phyloP scores from a whole-genome alignment of 2,329 filamentous ascomycete species.

The Curvularia eragrostidis region DNA sequence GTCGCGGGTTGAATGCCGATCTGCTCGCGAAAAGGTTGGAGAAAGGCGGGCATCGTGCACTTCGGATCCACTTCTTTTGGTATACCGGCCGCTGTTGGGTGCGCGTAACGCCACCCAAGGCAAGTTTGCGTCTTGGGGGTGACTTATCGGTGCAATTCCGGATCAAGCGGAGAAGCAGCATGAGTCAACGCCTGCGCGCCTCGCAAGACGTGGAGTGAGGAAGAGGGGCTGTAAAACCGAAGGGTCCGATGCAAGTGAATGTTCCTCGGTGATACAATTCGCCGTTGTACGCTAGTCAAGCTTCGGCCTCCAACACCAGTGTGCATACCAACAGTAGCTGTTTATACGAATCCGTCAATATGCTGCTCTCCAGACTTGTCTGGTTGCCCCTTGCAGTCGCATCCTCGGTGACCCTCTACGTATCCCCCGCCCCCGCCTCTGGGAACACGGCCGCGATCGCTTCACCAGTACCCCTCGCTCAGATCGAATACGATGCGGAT shows the following conservation, averaged over 20 bases:
- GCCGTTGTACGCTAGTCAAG: conserved; percentile 18
- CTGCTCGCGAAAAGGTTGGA: conserved; percentile 25
- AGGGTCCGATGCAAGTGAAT: conserved; percentile 13
- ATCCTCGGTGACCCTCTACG: conserved; percentile 47
- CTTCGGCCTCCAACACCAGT: conserved; percentile 17
- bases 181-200: conserved; percentile 2
- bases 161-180: conserved; percentile 13
- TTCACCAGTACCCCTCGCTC: conserved; percentile 51
- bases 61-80: conserved; percentile 40
- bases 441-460: conserved; percentile 51
- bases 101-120: conserved; percentile 31
- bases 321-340: conserved; percentile 8
- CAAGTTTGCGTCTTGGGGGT: conserved; percentile 18
- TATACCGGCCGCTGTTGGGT: conserved; percentile 31
- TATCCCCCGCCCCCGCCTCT: conserved; percentile 83
- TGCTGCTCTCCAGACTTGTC: conserved; percentile 47
- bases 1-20: conserved; percentile 28
- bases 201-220: conserved; percentile 3
- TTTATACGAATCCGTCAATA: conserved; percentile 29
- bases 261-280: conserved; percentile 24
- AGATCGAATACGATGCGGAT: conserved; percentile 53
- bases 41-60: conserved; percentile 43
- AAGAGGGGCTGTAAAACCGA: conserved; percentile 1
- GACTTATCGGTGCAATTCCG: conserved; percentile 12
- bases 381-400: conserved; percentile 50